Conservation (phyloP, 345 rosid species). For the Eutrema japonicum region DNA sequence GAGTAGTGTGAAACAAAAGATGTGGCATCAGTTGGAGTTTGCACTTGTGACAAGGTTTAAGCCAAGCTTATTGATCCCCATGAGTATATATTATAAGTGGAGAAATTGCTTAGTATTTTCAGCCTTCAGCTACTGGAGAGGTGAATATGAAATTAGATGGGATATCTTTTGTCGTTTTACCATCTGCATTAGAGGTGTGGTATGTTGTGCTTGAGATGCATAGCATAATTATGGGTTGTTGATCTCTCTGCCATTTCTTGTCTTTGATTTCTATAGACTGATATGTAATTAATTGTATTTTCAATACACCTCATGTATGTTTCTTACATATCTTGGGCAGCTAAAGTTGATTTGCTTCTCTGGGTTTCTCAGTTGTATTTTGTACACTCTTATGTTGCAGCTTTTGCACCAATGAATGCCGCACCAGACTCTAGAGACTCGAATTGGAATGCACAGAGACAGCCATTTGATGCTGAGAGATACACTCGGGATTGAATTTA, state of each 20-base stretch:
- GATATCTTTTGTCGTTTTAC: not conserved
- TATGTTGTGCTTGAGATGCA: not conserved
- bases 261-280: not conserved
- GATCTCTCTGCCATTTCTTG: not conserved
- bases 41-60: not conserved
- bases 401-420: constrained; percentile 80
- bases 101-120: not conserved
- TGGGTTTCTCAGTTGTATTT: not conserved
- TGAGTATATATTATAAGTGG: not conserved
- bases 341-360: not conserved
- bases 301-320: not conserved
- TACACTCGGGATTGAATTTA: constrained; percentile 45
- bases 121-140: not conserved
- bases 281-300: not conserved
- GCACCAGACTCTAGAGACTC: constrained; percentile 39
- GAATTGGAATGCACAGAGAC: constrained; percentile 45
- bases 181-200: not conserved
- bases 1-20: not conserved
- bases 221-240: not conserved
- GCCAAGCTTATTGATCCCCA: not conserved
- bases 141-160: constrained; percentile 9
- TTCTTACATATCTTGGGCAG: not conserved
- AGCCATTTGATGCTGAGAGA: constrained; percentile 61
- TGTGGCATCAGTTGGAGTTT: not conserved
- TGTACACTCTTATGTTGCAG: constrained; percentile 47